Base-by-base conservation (phyloP, 208 protist species). In the Leishmania tarentolae region DNA sequence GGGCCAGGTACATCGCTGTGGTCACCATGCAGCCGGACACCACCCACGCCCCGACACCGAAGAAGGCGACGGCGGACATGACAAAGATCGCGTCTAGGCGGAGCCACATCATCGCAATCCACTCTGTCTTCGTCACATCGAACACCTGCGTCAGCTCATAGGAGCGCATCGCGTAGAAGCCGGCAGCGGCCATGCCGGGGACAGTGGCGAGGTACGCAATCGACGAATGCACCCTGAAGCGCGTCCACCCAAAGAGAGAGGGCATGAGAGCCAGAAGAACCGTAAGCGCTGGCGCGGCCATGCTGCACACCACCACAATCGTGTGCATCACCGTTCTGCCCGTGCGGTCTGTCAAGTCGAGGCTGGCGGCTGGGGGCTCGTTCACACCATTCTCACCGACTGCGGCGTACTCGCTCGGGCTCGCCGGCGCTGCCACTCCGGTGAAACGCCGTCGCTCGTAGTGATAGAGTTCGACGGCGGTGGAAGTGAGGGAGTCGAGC, bases 71-170 rank as follows among this genome's bases (percentile, higher is more conserved):
- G 21, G 76, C 86, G 73, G 84, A 87, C 82, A 94, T 89, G 53
- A 96, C 50, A 76, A 88, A 93, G 78, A 95, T 91, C 57, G 92
- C 91, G 80, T 96, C 93, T 5, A 96, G 82, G 24, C 93, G 90
- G 76, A 96, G 92, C 93, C 93, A 96, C 93, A 94, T 96, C 86
- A 96, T 88, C 31, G 84, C 31, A 47, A 96, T 86, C 91, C 93
- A 96, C 73, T 93, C 83, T 70, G 90, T 86, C 57, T 90, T 89
- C 65, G 79, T 92, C 5, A 95, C 88, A 21, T 96, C 90, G 15
- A 76, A 70, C 42, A 88, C 75, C 50, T 82, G 71, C 31, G 61
- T 52, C 44, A 89, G 40, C n/a, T 84, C 79, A 52, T 86, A 83
- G 47, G 83, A 78, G 63, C 93, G 91, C 44, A 84, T 65, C 11